Percentiles rank a stretch among this genome's conserved stretches.
These are phyloP conservation scores for Tinospora cordifolia DNA, from an alignment of 164 flowering plant species.

Conservation along the genomic window DNA sequence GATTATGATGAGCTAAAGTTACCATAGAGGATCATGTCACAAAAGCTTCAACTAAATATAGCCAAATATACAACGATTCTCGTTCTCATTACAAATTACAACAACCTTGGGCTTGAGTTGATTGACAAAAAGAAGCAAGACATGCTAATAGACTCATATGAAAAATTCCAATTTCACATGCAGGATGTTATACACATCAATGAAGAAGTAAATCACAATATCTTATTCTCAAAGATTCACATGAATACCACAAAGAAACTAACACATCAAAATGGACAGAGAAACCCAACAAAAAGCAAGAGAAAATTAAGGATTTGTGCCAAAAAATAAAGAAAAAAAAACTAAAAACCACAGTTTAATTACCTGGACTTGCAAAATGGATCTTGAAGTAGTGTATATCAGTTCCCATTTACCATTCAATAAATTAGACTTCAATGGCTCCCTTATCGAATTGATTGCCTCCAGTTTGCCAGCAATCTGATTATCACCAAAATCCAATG, in stretches of 20 bases:
- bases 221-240: too few relatives aligned
- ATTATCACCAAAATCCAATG: constrained; percentile 12
- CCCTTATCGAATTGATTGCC: constrained; percentile 58
- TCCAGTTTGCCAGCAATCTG: constrained; percentile 75
- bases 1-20: background rate
- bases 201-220: too few relatives aligned
- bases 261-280: too few relatives aligned
- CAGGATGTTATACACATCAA: too few relatives aligned
- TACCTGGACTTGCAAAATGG: constrained; percentile 76
- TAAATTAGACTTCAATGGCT: constrained; percentile 70
- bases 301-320: too few relatives aligned
- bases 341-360: background rate
- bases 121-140: background rate
- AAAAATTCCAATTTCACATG: background rate
- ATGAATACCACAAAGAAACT: too few relatives aligned
- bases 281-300: background rate
- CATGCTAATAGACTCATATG: background rate
- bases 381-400: constrained; percentile 76
- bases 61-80: background rate
- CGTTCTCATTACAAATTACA: too few relatives aligned
- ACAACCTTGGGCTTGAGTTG: too few relatives aligned
- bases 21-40: background rate
- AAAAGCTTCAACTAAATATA: background rate
- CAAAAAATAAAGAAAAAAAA: background rate
- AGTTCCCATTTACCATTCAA: constrained; percentile 95